These are phyloP conservation scores for Castanea sativa DNA, from an alignment of 306 rosid species.

Conservation along the genomic window DNA sequence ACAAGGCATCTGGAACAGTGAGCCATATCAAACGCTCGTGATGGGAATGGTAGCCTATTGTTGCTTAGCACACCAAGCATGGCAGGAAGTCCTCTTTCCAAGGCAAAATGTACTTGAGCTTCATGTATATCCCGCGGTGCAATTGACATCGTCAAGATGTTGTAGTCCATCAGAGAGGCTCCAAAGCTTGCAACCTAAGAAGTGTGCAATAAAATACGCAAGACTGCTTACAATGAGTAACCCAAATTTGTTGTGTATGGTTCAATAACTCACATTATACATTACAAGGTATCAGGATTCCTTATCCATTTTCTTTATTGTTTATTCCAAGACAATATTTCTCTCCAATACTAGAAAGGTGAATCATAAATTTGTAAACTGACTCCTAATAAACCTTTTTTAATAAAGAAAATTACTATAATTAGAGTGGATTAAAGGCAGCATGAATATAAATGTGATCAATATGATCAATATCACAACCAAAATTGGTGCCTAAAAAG, in stretches of 20 bases:
- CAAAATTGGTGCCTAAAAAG: background rate
- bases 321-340: background rate
- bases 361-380: background rate
- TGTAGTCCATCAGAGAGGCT: slow-evolving; percentile 43
- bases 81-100: slow-evolving; percentile 72
- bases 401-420: background rate
- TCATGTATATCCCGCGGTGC: slow-evolving; percentile 59
- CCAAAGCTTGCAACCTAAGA: slow-evolving; percentile 67
- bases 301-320: background rate
- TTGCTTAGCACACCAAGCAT: slow-evolving; percentile 55
- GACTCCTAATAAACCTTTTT: background rate
- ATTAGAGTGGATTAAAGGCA: background rate
- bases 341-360: background rate
- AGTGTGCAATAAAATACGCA: background rate
- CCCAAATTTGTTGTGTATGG: background rate
- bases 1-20: slow-evolving; percentile 71
- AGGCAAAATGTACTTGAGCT: slow-evolving; percentile 52
- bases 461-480: background rate
- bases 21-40: slow-evolving; percentile 58
- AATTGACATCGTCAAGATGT: slow-evolving; percentile 52
- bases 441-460: background rate
- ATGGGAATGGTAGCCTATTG: slow-evolving; percentile 53
- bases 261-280: background rate
- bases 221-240: background rate
- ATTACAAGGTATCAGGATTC: background rate